A percentile compares a stretch with the other conserved stretches of the same genome.
Conservation (phyloP, 2,329 filamentous ascomycete genomes). For the Grosmannia clavigera region DNA sequence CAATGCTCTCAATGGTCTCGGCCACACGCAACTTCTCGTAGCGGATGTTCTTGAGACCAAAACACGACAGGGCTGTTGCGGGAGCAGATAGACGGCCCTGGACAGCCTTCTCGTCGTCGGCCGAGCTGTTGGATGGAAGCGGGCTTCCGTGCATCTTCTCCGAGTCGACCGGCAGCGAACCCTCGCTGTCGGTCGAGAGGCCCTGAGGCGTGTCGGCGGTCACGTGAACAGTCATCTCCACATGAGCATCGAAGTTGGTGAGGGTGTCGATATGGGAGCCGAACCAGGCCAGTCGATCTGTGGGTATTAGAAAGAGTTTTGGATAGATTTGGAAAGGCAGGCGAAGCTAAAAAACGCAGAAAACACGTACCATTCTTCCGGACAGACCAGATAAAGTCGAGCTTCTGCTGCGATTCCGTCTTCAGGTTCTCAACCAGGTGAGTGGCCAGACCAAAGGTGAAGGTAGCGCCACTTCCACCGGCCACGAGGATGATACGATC, state of each 20-base stretch:
- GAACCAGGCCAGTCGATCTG: neutral
- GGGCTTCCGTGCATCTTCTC: neutral
- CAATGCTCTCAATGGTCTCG: neutral
- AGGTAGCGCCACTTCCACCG: conserved; percentile 10
- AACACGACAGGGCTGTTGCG: neutral
- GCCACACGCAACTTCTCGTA: conserved; percentile 2
- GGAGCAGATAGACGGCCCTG: neutral
- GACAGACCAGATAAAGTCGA: conserved; percentile 12
- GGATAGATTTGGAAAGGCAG: neutral
- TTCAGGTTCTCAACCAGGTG: conserved; percentile 3
- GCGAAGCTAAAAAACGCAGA: neutral
- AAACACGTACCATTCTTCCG: neutral
- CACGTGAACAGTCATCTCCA: neutral
- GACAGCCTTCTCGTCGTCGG: neutral
- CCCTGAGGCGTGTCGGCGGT: neutral
- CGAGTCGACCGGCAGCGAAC: neutral
- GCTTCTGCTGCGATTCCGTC: neutral
- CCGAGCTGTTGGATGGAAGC: neutral
- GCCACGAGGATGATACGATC: conserved; percentile 9
- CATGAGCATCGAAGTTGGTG: neutral
- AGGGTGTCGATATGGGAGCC: neutral
- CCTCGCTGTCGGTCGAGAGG: neutral
- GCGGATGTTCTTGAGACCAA: neutral
- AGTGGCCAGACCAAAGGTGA: conserved; percentile 8
- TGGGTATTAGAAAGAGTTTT: neutral